phyloP scores from a whole-genome alignment of 1,284 basidiomycete species.

The Cryptococcus depauperatus region DNA sequence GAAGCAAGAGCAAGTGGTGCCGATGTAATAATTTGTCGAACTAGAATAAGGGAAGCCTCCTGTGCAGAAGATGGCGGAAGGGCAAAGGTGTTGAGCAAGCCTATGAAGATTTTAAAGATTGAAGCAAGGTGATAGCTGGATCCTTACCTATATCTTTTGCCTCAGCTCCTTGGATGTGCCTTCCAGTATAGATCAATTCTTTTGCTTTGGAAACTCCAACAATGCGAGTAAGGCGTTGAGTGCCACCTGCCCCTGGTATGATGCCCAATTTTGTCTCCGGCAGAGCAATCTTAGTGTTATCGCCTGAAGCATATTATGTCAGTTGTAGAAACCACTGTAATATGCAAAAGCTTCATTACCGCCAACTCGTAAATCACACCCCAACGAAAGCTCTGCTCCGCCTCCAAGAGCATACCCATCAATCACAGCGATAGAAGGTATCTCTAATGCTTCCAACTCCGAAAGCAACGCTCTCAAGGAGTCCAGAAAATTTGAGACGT shows the following conservation, averaged over 20 bases:
- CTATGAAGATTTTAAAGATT: too few relatives aligned
- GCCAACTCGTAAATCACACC: constrained; percentile 80
- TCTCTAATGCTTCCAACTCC: constrained; percentile 66
- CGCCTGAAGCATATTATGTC: constrained; percentile 43
- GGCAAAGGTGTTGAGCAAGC: constrained; percentile 52
- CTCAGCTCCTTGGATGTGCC: constrained; percentile 57
- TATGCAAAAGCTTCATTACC: constrained; percentile 47
- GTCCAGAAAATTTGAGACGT: constrained; percentile 71
- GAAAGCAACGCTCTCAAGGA: constrained; percentile 65
- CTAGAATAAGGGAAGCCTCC: constrained; percentile 25
- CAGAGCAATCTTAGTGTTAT: constrained; percentile 59
- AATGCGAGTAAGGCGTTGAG: constrained; percentile 73
- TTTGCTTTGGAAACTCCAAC: constrained; percentile 77
- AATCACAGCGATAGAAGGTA: constrained; percentile 85
- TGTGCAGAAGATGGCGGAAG: constrained; percentile 31
- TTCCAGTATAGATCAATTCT: constrained; percentile 74
- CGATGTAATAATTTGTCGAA: constrained; percentile 33
- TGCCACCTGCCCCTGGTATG: constrained; percentile 92
- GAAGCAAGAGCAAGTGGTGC: constrained; percentile 81
- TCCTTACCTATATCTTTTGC: constrained; percentile 65
- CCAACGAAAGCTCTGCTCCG: constrained; percentile 75
- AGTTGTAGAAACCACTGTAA: not conserved
- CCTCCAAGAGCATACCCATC: constrained; percentile 90
- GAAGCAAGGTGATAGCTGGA: not conserved
- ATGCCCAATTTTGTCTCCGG: constrained; percentile 82